Percentiles rank a stretch among this genome's conserved stretches.
Conservation (phyloP, 306 rosid genomes). For the Castanopsis chinensis region DNA sequence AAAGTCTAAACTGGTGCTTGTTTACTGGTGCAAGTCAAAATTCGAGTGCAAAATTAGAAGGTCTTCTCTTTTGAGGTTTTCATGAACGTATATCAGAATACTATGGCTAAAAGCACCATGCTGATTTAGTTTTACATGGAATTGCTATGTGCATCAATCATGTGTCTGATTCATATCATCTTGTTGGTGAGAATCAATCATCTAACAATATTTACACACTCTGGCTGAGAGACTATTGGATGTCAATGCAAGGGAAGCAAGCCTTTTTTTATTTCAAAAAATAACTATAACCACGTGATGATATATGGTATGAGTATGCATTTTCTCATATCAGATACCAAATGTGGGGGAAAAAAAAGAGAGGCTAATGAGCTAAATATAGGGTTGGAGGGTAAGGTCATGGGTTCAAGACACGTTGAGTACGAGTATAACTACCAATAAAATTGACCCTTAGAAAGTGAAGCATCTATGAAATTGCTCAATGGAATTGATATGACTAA, state of each 20-base stretch:
- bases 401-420: too few relatives aligned
- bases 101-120: background rate
- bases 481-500: background rate
- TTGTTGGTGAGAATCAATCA: background rate
- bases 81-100: background rate
- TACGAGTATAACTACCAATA: background rate
- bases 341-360: too few relatives aligned
- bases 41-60: background rate
- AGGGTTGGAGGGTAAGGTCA: too few relatives aligned
- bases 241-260: background rate
- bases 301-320: background rate
- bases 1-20: background rate
- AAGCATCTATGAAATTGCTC: background rate
- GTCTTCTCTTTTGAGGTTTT: background rate
- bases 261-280: background rate
- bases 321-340: background rate
- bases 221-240: background rate
- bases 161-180: background rate
- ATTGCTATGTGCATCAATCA: background rate
- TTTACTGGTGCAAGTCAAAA: background rate
- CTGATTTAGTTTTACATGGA: background rate
- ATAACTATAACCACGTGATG: background rate
- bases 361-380: too few relatives aligned
- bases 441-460: background rate
- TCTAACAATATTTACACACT: background rate